Conservation (phyloP, 306 rosid genomes). For the Vigna unguiculata region DNA sequence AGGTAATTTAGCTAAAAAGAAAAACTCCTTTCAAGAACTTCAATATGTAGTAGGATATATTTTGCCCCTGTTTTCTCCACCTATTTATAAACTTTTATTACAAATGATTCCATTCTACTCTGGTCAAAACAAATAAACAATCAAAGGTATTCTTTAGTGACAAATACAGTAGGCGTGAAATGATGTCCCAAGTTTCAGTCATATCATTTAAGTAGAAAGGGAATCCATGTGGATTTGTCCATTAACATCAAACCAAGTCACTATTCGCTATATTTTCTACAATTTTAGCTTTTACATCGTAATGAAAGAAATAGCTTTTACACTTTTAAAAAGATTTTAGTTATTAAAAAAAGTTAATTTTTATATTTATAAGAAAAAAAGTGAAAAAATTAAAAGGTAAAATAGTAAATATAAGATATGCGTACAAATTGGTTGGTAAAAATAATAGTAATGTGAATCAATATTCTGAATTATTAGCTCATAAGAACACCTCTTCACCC, state of each 20-base stretch:
- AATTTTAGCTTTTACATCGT: too few species aligned
- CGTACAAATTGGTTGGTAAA: too few species aligned
- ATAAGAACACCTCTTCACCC: neutral
- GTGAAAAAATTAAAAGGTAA: too few species aligned
- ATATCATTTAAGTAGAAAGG: neutral
- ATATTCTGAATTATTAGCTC: neutral
- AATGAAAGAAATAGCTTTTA: too few species aligned
- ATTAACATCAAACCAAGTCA: conserved; percentile 12
- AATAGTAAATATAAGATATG: too few species aligned
- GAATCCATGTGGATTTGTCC: conserved; percentile 5
- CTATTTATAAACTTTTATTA: neutral
- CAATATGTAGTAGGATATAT: neutral
- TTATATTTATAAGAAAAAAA: too few species aligned
- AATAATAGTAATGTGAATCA: too few species aligned
- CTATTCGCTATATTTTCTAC: too few species aligned
- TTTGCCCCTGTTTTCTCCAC: neutral
- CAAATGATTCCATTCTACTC: neutral
- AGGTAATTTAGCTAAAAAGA: too few species aligned
- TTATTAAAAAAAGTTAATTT: too few species aligned
- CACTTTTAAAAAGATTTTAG: too few species aligned
- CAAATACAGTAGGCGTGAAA: conserved; percentile 1
- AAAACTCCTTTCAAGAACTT: too few species aligned
- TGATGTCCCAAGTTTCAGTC: conserved; percentile 19
- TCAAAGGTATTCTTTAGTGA: neutral
- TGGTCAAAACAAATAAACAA: neutral